Evolutionary conservation across 2,329 filamentous ascomycete species (phyloP).

Genomic region (Diaporthe citri): DNA sequence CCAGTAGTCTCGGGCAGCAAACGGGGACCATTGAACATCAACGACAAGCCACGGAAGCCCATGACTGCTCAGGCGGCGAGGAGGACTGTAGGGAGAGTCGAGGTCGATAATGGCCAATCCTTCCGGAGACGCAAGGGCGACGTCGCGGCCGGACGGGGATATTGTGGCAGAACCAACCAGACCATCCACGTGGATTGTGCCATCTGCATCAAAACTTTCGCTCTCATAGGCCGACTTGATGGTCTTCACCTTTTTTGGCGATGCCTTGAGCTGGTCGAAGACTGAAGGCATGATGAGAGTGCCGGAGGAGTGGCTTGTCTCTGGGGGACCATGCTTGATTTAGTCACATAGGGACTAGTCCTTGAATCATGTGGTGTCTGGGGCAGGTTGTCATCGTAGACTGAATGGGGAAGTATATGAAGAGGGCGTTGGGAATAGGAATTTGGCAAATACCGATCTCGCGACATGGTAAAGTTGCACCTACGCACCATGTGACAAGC

Average conservation of each 20-base stretch:
- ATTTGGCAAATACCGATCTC: constrained; percentile 8
- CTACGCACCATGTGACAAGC: constrained; percentile 17
- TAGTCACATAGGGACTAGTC: not conserved
- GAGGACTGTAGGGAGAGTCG: constrained; percentile 88
- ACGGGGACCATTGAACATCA: constrained; percentile 97
- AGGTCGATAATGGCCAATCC: constrained; percentile 93
- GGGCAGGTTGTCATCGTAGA: not conserved
- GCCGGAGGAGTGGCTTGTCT: not conserved
- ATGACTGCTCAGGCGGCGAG: constrained; percentile 84
- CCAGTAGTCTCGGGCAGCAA: constrained; percentile 91
- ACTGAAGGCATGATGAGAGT: constrained; percentile 59
- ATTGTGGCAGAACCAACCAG: constrained; percentile 91
- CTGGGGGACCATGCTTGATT: not conserved
- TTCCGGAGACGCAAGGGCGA: constrained; percentile 90
- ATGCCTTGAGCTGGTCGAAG: constrained; percentile 59
- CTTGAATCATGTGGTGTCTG: not conserved
- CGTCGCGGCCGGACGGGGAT: constrained; percentile 89
- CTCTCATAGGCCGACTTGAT: constrained; percentile 83
- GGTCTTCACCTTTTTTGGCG: constrained; percentile 67
- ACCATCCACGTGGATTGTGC: constrained; percentile 85
- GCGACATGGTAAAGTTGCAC: constrained; percentile 16
- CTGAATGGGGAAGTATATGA: not conserved
- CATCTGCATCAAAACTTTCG: constrained; percentile 87
- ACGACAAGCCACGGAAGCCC: constrained; percentile 94
- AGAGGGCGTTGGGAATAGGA: not conserved